phyloP scores from a whole-genome alignment of 176 grass and related monocot species.

The Bromus sterilis region DNA sequence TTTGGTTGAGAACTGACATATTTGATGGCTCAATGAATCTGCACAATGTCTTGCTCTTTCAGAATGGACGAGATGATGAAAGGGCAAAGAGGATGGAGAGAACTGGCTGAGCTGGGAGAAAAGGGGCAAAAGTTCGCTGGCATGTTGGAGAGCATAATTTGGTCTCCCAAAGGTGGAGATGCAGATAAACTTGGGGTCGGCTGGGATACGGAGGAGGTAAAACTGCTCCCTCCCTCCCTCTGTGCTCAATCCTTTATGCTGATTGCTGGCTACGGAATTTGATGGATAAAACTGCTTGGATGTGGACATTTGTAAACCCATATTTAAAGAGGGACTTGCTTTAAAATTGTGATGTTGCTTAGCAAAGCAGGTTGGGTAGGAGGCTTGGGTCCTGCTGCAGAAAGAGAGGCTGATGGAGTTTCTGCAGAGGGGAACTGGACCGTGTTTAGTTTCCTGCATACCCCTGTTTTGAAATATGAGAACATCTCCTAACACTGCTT shows the following conservation, averaged over 20 bases:
- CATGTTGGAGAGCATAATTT: slow-evolving; percentile 80
- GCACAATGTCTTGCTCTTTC: slow-evolving; percentile 14
- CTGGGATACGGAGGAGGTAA: slow-evolving; percentile 71
- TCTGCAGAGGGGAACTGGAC: not conserved
- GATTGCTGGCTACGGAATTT: not conserved
- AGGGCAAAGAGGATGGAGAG: slow-evolving; percentile 97
- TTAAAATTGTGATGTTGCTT: not conserved
- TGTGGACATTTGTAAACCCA: not conserved
- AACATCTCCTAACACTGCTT: no score
- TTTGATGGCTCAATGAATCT: slow-evolving; percentile 6
- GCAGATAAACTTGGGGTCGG: slow-evolving; percentile 34
- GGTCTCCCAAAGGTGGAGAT: slow-evolving; percentile 54
- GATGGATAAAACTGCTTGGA: not conserved
- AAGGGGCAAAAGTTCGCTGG: slow-evolving; percentile 81
- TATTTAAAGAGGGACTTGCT: not conserved
- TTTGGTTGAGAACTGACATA: not conserved
- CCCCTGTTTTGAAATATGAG: no score
- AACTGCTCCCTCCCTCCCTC: not conserved
- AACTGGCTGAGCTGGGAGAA: slow-evolving; percentile 63
- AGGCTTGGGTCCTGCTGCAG: not conserved
- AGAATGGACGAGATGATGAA: slow-evolving; percentile 99
- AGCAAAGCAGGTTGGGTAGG: not conserved
- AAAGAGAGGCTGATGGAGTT: not conserved
- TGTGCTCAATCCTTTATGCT: not conserved
- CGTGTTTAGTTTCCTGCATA: no score